phyloP scores from a whole-genome alignment of 2,329 filamentous ascomycete species.

The Rachicladosporium sp. region DNA sequence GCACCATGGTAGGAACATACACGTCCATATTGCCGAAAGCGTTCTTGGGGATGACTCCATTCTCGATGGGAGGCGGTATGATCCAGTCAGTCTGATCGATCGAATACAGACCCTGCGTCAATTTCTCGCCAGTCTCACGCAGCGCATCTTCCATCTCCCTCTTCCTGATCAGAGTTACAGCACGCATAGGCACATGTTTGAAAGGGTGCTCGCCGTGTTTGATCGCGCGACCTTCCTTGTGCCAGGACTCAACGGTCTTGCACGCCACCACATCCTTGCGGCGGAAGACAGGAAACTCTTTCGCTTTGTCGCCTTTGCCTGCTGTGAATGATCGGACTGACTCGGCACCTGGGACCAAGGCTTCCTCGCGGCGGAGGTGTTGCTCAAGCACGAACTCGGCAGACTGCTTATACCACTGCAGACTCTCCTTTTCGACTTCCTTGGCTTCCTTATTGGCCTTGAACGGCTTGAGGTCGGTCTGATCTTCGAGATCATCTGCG shows the following conservation, averaged over 20 bases:
- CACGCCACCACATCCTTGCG: constrained; percentile 72
- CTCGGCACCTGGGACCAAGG: constrained; percentile 55
- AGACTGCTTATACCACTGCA: constrained; percentile 80
- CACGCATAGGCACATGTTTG: constrained; percentile 80
- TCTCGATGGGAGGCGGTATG: constrained; percentile 66
- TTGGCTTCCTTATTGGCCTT: constrained; percentile 48
- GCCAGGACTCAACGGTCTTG: constrained; percentile 92
- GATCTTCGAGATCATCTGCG: constrained; percentile 68
- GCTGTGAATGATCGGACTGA: constrained; percentile 64
- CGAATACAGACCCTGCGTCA: constrained; percentile 75
- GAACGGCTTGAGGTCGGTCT: constrained; percentile 60
- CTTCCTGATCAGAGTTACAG: constrained; percentile 75
- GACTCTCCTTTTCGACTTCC: constrained; percentile 39
- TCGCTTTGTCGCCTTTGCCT: constrained; percentile 59
- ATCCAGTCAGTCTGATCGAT: constrained; percentile 88
- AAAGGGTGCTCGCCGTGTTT: constrained; percentile 58
- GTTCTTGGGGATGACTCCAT: constrained; percentile 87
- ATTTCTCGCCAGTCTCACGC: constrained; percentile 66
- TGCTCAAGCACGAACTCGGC: constrained; percentile 74
- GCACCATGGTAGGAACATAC: constrained; percentile 89
- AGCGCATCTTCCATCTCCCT: constrained; percentile 81
- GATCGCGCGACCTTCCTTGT: constrained; percentile 82
- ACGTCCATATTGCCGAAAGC: constrained; percentile 93
- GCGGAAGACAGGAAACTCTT: constrained; percentile 68
- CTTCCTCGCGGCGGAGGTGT: constrained; percentile 85